Conservation (phyloP, 2,329 filamentous ascomycete species). For the Cadophora sp. region DNA sequence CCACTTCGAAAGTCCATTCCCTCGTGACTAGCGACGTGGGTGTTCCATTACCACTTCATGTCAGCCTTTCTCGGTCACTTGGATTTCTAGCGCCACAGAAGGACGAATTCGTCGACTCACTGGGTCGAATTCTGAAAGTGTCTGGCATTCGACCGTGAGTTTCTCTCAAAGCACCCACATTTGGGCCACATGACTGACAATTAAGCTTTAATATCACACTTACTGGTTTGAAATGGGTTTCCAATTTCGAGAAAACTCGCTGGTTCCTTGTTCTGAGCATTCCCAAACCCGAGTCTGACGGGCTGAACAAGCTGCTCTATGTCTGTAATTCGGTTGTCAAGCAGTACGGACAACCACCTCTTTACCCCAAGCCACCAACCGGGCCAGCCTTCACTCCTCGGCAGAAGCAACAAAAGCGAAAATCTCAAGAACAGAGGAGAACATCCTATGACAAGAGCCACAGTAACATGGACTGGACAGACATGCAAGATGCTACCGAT, state of each 20-base stretch:
- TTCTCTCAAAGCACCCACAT: not conserved
- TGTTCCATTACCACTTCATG: constrained; percentile 81
- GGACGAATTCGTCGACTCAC: constrained; percentile 65
- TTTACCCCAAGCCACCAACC: constrained; percentile 62
- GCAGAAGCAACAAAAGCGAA: constrained; percentile 15
- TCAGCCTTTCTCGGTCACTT: constrained; percentile 87
- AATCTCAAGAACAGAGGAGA: not conserved
- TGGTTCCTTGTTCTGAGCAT: constrained; percentile 85
- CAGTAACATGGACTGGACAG: constrained; percentile 34
- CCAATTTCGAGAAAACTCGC: constrained; percentile 71
- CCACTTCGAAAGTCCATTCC: constrained; percentile 59
- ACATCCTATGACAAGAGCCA: not conserved
- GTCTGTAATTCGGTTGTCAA: constrained; percentile 70
- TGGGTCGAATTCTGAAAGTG: constrained; percentile 54
- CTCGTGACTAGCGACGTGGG: constrained; percentile 81
- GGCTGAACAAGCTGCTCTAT: constrained; percentile 67
- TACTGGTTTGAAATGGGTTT: constrained; percentile 65
- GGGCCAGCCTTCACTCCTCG: not conserved
- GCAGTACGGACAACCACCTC: constrained; percentile 67
- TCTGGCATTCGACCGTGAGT: constrained; percentile 54
- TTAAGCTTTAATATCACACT: constrained; percentile 39
- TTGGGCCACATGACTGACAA: constrained; percentile 27
- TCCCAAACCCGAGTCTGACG: constrained; percentile 52
- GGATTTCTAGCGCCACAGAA: constrained; percentile 76
- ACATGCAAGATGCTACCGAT: constrained; percentile 51